phyloP scores from a whole-genome alignment of 768 basidiomycete species.

The Leccinum incarnatum region DNA sequence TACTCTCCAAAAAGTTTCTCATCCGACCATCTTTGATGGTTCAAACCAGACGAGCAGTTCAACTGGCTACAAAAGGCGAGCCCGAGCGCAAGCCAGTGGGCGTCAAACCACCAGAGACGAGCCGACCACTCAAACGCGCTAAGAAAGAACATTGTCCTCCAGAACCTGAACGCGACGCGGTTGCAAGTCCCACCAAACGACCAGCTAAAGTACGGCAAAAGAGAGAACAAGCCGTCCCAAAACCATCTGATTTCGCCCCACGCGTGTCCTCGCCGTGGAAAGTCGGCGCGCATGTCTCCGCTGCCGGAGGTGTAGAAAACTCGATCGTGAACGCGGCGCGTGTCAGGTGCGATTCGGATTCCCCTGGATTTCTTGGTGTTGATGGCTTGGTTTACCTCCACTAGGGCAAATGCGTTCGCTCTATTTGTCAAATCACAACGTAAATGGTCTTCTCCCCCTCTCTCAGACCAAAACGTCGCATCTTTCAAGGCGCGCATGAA shows the following conservation, averaged over 20 bases:
- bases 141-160: conserved; percentile 2
- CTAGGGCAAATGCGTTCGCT: conserved; percentile 78
- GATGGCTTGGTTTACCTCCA: neutral
- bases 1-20: neutral
- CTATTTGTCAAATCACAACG: conserved; percentile 84
- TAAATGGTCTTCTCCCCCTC: conserved; percentile 69
- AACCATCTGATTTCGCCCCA: conserved; percentile 29
- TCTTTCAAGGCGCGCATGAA: conserved; percentile 61
- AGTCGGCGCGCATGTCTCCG: conserved; percentile 82
- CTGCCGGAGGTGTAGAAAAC: conserved; percentile 78
- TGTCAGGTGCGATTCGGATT: conserved; percentile 49
- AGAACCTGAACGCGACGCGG: neutral
- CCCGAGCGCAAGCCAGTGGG: neutral
- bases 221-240: conserved; percentile 7
- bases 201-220: conserved; percentile 11
- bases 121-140: conserved; percentile 17
- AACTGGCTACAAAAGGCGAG: neutral
- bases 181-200: neutral
- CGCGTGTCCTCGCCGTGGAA: conserved; percentile 50
- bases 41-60: conserved; percentile 21
- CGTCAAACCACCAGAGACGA: neutral
- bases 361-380: neutral
- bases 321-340: conserved; percentile 64
- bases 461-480: conserved; percentile 49
- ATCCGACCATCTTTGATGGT: conserved; percentile 15